phyloP scores from a whole-genome alignment of 768 basidiomycete species.

The Tulasnella sp. region DNA sequence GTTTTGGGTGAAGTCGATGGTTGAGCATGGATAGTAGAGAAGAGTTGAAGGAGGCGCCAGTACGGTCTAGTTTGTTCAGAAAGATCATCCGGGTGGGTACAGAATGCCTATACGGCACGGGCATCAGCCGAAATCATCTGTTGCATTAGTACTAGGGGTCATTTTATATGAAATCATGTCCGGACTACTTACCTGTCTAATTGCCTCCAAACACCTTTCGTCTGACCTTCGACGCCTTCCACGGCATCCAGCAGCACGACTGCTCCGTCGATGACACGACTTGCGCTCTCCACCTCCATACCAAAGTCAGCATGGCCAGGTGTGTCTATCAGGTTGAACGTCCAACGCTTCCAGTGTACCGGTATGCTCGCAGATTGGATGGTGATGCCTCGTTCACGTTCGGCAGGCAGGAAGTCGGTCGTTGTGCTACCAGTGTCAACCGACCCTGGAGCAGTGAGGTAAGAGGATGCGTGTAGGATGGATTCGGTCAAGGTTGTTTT shows the following conservation, averaged over 20 bases:
- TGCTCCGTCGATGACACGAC: conserved; percentile 80
- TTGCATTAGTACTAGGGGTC: neutral
- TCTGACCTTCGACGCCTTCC: conserved; percentile 85
- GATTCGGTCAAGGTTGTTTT: conserved; percentile 87
- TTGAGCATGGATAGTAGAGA: conserved; percentile 61
- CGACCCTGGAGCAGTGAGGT: conserved; percentile 61
- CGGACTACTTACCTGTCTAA: conserved; percentile 55
- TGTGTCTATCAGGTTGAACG: conserved; percentile 80
- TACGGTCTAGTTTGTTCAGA: conserved; percentile 78
- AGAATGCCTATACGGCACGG: conserved; percentile 45
- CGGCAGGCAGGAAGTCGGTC: conserved; percentile 81
- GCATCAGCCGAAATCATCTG: neutral
- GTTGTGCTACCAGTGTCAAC: conserved; percentile 87
- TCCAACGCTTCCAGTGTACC: conserved; percentile 74
- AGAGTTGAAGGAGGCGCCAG: conserved; percentile 67
- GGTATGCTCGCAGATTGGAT: conserved; percentile 89
- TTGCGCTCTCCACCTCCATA: conserved; percentile 94
- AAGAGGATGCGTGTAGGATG: conserved; percentile 63
- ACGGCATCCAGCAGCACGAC: conserved; percentile 83
- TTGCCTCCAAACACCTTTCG: conserved; percentile 80
- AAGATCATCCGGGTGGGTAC: conserved; percentile 71
- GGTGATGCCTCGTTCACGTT: conserved; percentile 83
- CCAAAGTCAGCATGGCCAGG: conserved; percentile 92
- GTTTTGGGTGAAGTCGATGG: conserved; percentile 67
- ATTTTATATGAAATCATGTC: conserved; percentile 25